phyloP scores from a whole-genome alignment of 176 grass and related monocot genomes.

The Triticum urartu region DNA sequence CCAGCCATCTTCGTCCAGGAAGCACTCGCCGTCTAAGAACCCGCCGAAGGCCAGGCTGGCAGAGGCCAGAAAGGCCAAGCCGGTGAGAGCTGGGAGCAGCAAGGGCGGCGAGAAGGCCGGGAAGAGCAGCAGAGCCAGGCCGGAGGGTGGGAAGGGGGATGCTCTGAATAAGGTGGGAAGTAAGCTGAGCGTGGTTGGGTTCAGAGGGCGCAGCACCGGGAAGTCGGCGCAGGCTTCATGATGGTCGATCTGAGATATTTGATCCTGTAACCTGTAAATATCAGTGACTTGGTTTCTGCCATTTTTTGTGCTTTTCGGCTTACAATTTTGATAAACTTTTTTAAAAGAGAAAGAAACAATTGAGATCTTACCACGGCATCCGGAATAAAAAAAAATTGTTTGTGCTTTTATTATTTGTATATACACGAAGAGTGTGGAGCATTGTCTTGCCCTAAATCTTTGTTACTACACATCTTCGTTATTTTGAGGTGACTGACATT shows the following conservation, averaged over 20 bases:
- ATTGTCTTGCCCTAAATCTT: neutral
- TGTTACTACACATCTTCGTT: neutral
- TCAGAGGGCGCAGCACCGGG: slow-evolving; percentile 86
- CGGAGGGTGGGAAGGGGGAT: slow-evolving; percentile 41
- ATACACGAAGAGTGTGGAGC: neutral
- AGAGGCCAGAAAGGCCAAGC: slow-evolving; percentile 23
- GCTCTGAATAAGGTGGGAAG: slow-evolving; percentile 23
- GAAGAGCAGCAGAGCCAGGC: slow-evolving; percentile 38
- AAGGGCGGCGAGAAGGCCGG: slow-evolving; percentile 31
- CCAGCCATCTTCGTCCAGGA: slow-evolving; percentile 30
- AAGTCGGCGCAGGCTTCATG: slow-evolving; percentile 37
- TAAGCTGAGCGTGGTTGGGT: slow-evolving; percentile 85
- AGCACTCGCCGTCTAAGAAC: slow-evolving; percentile 15
- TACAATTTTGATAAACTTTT: neutral
- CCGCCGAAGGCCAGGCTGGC: slow-evolving; percentile 1
- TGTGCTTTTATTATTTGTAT: neutral
- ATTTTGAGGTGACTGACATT: neutral
- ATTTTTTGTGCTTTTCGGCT: neutral
- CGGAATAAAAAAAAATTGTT: neutral
- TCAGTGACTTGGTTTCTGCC: neutral
- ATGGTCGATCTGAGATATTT: neutral
- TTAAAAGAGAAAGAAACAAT: neutral
- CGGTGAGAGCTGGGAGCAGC: slow-evolving; percentile 16
- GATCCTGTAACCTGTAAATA: slow-evolving; percentile 37
- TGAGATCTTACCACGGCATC: neutral